These are phyloP conservation scores for Macaranga tanarius DNA, from an alignment of 441 rosid genomes.

Conservation along the genomic window DNA sequence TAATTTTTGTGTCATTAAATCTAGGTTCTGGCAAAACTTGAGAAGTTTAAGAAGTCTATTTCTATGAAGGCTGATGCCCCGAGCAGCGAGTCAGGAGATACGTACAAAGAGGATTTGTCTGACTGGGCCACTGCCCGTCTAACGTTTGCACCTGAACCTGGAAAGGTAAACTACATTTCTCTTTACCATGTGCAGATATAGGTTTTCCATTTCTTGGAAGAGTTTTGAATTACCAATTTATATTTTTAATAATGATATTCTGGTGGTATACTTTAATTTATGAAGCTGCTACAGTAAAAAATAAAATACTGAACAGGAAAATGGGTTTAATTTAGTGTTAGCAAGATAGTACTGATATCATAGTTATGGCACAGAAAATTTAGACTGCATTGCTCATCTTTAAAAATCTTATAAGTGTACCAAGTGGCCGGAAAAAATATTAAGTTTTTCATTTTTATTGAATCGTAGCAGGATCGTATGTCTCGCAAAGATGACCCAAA, in stretches of 20 bases:
- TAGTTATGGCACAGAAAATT: not conserved
- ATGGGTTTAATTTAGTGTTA: not conserved
- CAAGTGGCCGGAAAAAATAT: not conserved
- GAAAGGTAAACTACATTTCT: constrained; percentile 53
- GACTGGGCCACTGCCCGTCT: constrained; percentile 65
- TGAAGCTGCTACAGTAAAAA: not conserved
- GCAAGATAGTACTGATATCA: not conserved
- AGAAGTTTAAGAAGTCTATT: constrained; percentile 64
- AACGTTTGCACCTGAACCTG: constrained; percentile 59
- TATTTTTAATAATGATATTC: not conserved
- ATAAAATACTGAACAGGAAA: not conserved
- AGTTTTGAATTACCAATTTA: not conserved
- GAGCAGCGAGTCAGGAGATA: constrained; percentile 40
- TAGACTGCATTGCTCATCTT: not conserved
- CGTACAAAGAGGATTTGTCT: constrained; percentile 55
- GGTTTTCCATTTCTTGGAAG: constrained; percentile 1
- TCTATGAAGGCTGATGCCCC: constrained; percentile 43
- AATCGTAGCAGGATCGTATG: constrained; percentile 60
- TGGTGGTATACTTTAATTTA: not conserved
- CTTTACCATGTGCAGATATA: constrained; percentile 7
- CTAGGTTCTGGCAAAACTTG: constrained; percentile 75
- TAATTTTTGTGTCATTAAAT: constrained; percentile 11
- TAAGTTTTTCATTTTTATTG: not conserved
- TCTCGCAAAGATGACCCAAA: constrained; percentile 75
- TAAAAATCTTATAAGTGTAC: not conserved